phyloP scores from a whole-genome alignment of 1,284 basidiomycete genomes.

The Melampsora larici-populina region DNA sequence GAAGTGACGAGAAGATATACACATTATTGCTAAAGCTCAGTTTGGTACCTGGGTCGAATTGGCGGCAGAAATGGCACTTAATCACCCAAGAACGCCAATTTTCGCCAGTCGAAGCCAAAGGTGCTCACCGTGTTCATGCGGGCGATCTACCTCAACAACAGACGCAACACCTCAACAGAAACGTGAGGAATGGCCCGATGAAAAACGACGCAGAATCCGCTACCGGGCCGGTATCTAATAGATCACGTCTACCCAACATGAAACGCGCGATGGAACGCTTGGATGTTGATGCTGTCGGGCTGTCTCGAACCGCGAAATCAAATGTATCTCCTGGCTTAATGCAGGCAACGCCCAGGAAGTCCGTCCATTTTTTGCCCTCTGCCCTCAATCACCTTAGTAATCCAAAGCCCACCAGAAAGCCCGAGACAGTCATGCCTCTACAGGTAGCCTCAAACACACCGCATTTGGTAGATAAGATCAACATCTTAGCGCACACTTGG shows the following conservation, averaged over 20 bases:
- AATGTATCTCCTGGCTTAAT: neutral
- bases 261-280: neutral
- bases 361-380: constrained; percentile 33
- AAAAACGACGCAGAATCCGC: neutral
- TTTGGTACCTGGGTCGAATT: constrained; percentile 36
- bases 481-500: constrained; percentile 21
- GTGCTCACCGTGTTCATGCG: too few species aligned
- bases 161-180: too few species aligned
- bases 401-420: neutral
- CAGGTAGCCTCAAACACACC: neutral
- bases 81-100: neutral
- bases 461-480: constrained; percentile 10
- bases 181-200: neutral
- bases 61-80: constrained; percentile 37
- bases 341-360: constrained; percentile 1
- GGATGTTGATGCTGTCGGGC: neutral
- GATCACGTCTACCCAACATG: neutral
- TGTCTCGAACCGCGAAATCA: neutral
- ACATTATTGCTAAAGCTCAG: constrained; percentile 34
- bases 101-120: neutral
- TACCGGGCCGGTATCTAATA: neutral
- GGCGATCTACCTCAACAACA: too few species aligned
- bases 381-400: neutral
- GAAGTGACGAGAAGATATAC: constrained; percentile 37
- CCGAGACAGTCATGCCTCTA: neutral